These are phyloP conservation scores for Remersonia thermophila DNA, from an alignment of 2,329 filamentous ascomycete species.

Conservation along the genomic window DNA sequence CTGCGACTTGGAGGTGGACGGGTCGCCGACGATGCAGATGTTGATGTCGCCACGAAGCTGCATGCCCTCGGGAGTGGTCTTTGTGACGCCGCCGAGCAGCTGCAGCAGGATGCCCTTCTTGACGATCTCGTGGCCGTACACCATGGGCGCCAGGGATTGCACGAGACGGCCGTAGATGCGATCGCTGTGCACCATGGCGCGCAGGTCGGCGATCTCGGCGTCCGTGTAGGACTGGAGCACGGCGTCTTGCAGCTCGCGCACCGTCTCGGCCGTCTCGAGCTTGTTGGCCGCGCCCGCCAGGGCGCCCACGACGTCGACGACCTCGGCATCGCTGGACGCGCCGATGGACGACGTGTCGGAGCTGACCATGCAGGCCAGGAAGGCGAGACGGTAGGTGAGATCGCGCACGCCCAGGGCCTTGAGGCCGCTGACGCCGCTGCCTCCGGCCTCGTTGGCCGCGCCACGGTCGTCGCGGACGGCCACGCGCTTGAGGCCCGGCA, in stretches of 20 bases:
- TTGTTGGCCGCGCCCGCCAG: slow-evolving; percentile 49
- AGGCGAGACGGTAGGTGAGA: slow-evolving; percentile 89
- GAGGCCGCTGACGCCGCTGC: slow-evolving; percentile 73
- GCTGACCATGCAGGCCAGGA: slow-evolving; percentile 90
- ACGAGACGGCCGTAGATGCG: slow-evolving; percentile 91
- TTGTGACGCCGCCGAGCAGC: slow-evolving; percentile 89
- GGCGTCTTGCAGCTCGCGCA: slow-evolving; percentile 78
- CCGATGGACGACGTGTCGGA: slow-evolving; percentile 76
- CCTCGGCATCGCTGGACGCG: slow-evolving; percentile 60
- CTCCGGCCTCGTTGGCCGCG: slow-evolving; percentile 56
- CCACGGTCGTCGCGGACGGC: slow-evolving; percentile 76
- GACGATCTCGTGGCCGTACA: slow-evolving; percentile 93
- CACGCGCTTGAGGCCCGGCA: slow-evolving; percentile 74
- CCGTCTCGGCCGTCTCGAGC: slow-evolving; percentile 54
- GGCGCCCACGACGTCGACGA: slow-evolving; percentile 73
- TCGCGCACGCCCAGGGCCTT: slow-evolving; percentile 91
- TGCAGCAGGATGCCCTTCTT: slow-evolving; percentile 94
- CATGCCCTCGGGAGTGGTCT: slow-evolving; percentile 88
- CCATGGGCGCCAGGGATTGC: slow-evolving; percentile 88
- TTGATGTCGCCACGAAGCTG: slow-evolving; percentile 94
- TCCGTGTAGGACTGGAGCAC: slow-evolving; percentile 77
- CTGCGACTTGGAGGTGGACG: slow-evolving; percentile 93
- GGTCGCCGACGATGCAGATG: slow-evolving; percentile 95
- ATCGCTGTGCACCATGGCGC: slow-evolving; percentile 85
- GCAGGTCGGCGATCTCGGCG: slow-evolving; percentile 81